phyloP scores from a whole-genome alignment of 345 rosid species.

The Odontarrhena argentea region DNA sequence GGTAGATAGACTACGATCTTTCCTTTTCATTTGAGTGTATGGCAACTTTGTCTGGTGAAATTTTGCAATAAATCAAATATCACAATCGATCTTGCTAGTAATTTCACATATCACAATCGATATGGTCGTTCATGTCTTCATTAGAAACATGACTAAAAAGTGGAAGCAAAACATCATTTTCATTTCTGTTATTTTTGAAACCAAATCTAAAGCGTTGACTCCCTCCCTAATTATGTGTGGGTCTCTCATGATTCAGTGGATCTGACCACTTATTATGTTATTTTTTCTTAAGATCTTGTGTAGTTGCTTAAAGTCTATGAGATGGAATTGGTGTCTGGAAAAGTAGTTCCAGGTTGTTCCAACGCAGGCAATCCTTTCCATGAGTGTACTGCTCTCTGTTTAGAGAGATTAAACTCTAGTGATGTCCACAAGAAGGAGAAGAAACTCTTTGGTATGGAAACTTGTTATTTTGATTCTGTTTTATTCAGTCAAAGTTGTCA shows the following conservation, averaged over 20 bases:
- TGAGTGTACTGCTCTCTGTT: conserved; percentile 34
- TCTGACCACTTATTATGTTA: conserved; percentile 1
- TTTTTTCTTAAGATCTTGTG: neutral
- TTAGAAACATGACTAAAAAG: neutral
- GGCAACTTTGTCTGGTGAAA: neutral
- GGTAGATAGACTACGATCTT: neutral
- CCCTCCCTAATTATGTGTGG: neutral
- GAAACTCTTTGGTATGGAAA: conserved; percentile 33
- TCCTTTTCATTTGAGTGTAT: neutral
- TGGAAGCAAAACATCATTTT: neutral
- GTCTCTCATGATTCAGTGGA: conserved; percentile 8
- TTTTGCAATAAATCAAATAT: conserved; percentile 2
- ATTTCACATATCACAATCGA: neutral
- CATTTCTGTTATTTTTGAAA: conserved; percentile 5
- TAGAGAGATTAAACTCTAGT: conserved; percentile 28
- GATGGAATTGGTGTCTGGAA: conserved; percentile 34
- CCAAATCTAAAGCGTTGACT: conserved; percentile 29
- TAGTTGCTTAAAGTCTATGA: conserved; percentile 9
- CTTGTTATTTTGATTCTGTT: neutral
- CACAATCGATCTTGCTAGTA: conserved; percentile 6
- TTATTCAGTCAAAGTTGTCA: conserved; percentile 1
- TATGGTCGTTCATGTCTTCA: conserved; percentile 10
- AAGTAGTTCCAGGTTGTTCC: conserved; percentile 35
- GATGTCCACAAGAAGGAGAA: conserved; percentile 38
- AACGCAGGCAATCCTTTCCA: conserved; percentile 43